These are phyloP conservation scores for Elaeagnus macrophylla DNA, from an alignment of 306 rosid genomes.

Conservation along the genomic window DNA sequence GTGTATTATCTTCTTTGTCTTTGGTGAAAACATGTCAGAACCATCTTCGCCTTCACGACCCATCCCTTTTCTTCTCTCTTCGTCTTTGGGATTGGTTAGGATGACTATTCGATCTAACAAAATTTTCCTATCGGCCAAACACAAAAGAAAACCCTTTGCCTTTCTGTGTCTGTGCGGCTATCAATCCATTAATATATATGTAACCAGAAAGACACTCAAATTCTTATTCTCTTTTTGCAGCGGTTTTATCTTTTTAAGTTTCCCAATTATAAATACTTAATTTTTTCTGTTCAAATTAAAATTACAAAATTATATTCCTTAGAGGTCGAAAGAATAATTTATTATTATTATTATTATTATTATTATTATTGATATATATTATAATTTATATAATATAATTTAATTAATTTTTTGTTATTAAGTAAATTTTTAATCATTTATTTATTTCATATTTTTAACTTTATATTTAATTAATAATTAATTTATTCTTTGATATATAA, in stretches of 20 bases:
- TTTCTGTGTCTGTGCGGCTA: neutral
- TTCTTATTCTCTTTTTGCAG: neutral
- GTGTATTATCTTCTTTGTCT: slow-evolving; percentile 20
- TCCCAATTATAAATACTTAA: too few species aligned
- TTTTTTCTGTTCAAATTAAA: too few species aligned
- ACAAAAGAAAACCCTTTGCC: slow-evolving; percentile 16
- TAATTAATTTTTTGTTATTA: too few species aligned
- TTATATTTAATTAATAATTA: too few species aligned
- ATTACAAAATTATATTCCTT: too few species aligned
- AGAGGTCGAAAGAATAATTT: too few species aligned
- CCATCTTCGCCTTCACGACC: slow-evolving; percentile 24
- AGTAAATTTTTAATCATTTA: too few species aligned
- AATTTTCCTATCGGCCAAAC: slow-evolving; percentile 30
- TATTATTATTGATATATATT: too few species aligned
- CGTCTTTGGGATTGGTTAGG: neutral
- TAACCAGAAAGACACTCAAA: neutral
- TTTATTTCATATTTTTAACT: too few species aligned
- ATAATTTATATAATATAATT: too few species aligned
- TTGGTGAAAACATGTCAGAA: slow-evolving; percentile 2
- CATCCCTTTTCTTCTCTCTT: slow-evolving; percentile 12
- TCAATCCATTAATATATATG: neutral
- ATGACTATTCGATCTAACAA: slow-evolving; percentile 7
- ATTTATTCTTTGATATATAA: too few species aligned
- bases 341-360: too few species aligned
- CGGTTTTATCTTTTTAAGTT: neutral